These are phyloP conservation scores for Scutellaria baicalensis DNA, from an alignment of 257 asterid species.

Conservation along the genomic window DNA sequence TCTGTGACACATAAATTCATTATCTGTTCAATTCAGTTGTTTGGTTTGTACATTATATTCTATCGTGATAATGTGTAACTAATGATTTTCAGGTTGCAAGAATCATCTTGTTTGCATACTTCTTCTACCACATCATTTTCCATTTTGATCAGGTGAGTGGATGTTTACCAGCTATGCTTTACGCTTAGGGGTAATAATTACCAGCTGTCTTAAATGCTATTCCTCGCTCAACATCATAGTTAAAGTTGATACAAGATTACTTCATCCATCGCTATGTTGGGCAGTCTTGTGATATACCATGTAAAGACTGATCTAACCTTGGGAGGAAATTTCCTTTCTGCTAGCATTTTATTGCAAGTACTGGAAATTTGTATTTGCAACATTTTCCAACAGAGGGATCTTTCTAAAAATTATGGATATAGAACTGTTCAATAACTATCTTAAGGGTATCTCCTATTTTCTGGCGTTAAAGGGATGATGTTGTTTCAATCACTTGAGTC, in stretches of 20 bases:
- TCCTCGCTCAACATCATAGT: background rate
- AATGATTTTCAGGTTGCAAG: constrained; percentile 69
- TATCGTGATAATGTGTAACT: constrained; percentile 9
- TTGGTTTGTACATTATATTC: background rate
- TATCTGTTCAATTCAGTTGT: background rate
- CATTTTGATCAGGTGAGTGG: constrained; percentile 80
- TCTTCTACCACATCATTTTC: constrained; percentile 67
- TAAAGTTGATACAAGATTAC: background rate
- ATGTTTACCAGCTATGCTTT: background rate
- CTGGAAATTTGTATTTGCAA: background rate
- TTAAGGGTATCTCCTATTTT: background rate
- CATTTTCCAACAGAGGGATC: background rate
- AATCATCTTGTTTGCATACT: constrained; percentile 57
- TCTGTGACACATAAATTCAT: background rate
- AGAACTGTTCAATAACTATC: background rate
- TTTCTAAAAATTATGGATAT: background rate
- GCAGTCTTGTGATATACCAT: background rate
- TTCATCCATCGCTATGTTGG: background rate
- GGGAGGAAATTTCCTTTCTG: background rate
- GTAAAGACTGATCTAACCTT: background rate
- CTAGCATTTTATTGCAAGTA: background rate
- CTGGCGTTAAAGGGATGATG: background rate
- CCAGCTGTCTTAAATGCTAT: background rate
- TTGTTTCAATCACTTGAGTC: background rate
- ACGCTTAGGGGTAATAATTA: too few relatives aligned